Conservation (phyloP, 768 basidiomycete species). For the Pulveroboletus ravenelii region DNA sequence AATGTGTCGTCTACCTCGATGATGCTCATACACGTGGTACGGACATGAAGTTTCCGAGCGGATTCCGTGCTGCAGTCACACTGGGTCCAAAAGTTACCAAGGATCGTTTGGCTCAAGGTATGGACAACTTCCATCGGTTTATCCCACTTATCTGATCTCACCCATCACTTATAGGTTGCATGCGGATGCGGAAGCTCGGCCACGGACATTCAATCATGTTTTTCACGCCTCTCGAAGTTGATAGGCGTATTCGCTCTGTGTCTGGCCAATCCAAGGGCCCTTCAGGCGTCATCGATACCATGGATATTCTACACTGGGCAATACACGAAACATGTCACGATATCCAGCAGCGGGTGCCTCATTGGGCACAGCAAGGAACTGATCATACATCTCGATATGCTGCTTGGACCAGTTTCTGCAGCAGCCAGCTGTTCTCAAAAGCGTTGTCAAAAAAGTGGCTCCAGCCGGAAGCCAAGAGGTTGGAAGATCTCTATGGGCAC, state of each 20-base stretch:
- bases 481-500: slow-evolving; percentile 34
- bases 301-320: slow-evolving; percentile 42
- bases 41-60: slow-evolving; percentile 34
- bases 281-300: slow-evolving; percentile 6
- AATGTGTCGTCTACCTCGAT: slow-evolving; percentile 36
- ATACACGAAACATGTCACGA: slow-evolving; percentile 42
- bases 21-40: slow-evolving; percentile 37
- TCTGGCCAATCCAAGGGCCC: slow-evolving; percentile 3
- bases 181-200: slow-evolving; percentile 52
- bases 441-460: slow-evolving; percentile 32
- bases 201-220: slow-evolving; percentile 45
- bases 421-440: neutral
- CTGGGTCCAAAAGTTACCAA: slow-evolving; percentile 37
- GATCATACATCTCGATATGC: slow-evolving; percentile 30
- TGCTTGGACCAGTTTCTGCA: slow-evolving; percentile 20
- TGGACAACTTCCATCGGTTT: neutral
- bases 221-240: slow-evolving; percentile 45
- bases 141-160: neutral
- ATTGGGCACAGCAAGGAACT: slow-evolving; percentile 43
- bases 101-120: slow-evolving; percentile 35
- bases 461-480: slow-evolving; percentile 35
- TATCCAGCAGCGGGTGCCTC: slow-evolving; percentile 36
- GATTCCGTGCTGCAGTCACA: slow-evolving; percentile 35
- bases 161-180: slow-evolving; percentile 39
- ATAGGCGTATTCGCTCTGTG: slow-evolving; percentile 33